Evolutionary conservation across 306 rosid species (phyloP).

Genomic region (Crataegus laevigata): DNA sequence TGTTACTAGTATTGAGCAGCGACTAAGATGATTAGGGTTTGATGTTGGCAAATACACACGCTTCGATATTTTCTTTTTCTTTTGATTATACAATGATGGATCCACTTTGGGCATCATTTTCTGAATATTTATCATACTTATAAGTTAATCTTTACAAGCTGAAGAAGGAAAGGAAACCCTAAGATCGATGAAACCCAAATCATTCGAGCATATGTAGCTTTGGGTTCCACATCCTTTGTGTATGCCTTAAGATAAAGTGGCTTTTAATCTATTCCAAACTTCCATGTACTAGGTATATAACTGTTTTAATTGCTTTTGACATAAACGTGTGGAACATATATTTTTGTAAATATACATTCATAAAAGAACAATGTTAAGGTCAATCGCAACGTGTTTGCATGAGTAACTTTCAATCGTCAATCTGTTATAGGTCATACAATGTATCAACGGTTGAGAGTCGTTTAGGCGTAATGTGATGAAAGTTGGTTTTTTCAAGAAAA

Average conservation of each 20-base stretch:
- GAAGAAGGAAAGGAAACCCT: background rate
- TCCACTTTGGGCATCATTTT: constrained; percentile 37
- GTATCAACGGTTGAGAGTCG: no score
- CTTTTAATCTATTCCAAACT: constrained; percentile 7
- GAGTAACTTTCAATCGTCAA: background rate
- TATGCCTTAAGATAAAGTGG: constrained; percentile 15
- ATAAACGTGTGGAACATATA: no score
- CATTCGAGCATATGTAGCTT: constrained; percentile 20
- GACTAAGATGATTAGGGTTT: constrained; percentile 27
- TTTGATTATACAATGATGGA: constrained; percentile 21
- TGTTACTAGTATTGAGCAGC: background rate
- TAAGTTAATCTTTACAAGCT: constrained; percentile 63
- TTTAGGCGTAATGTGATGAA: no score
- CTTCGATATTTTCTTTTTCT: constrained; percentile 11
- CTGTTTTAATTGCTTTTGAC: constrained; percentile 16
- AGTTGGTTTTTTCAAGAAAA: no score
- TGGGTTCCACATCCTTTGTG: constrained; percentile 22
- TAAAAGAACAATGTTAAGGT: background rate
- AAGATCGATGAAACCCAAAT: constrained; percentile 18
- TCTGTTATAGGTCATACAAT: no score
- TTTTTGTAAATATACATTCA: background rate
- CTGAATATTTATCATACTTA: constrained; percentile 86
- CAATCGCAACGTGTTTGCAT: no score
- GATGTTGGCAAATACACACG: constrained; percentile 16
- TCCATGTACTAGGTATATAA: constrained; percentile 7